phyloP scores from a whole-genome alignment of 371 early-diverging fungal species.

The Mucor irregularis region DNA sequence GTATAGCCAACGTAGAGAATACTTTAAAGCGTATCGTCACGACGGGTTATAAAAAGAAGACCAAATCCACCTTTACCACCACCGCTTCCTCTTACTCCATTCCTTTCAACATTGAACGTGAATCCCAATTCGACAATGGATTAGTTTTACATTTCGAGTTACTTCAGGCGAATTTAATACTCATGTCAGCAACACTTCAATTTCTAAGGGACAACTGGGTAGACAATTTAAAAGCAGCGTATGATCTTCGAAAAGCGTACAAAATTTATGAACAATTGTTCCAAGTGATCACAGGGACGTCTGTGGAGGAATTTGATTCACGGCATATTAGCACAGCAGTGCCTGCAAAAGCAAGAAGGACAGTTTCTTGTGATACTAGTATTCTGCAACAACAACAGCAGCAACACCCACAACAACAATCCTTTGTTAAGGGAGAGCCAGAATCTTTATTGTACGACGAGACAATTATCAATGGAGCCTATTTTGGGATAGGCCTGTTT shows the following conservation, averaged over 20 bases:
- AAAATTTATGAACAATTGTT: slow-evolving; percentile 31
- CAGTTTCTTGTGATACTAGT: neutral
- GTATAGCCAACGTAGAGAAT: neutral
- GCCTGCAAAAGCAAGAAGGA: neutral
- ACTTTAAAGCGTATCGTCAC: neutral
- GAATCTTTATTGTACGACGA: no score
- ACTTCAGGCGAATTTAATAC: slow-evolving; percentile 24
- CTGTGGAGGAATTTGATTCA: neutral
- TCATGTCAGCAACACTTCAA: slow-evolving; percentile 38
- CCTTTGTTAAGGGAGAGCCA: no score
- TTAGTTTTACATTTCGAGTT: slow-evolving; percentile 19
- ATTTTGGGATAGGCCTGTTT: slow-evolving; percentile 37
- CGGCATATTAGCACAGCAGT: neutral
- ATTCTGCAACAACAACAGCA: neutral
- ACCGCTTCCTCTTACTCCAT: neutral
- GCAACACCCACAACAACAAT: neutral
- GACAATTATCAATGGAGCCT: slow-evolving; percentile 21
- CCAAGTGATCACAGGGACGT: slow-evolving; percentile 6
- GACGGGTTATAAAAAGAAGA: neutral
- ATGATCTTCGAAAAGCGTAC: slow-evolving; percentile 33
- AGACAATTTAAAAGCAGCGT: slow-evolving; percentile 32
- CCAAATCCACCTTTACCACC: neutral
- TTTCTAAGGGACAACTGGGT: slow-evolving; percentile 31
- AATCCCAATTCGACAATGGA: neutral
- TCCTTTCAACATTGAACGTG: neutral